These are phyloP conservation scores for Ophiostoma fasciatum DNA, from an alignment of 2,329 filamentous ascomycete genomes.

Conservation along the genomic window DNA sequence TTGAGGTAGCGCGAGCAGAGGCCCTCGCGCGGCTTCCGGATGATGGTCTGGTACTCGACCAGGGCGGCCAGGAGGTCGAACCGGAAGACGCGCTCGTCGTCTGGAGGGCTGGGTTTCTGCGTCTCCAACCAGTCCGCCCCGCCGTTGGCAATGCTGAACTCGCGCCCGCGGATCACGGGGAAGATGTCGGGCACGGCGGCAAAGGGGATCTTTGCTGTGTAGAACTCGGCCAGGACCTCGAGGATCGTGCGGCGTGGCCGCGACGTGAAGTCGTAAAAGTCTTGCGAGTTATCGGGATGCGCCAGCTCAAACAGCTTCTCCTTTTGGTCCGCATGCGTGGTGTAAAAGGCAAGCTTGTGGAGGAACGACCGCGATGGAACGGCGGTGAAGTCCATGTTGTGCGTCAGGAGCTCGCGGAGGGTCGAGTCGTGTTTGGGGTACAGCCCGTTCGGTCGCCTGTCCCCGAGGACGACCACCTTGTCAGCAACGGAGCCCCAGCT, in stretches of 20 bases:
- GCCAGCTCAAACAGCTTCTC: conserved; percentile 76
- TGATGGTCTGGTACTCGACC: conserved; percentile 80
- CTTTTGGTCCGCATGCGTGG: conserved; percentile 55
- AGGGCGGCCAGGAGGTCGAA: conserved; percentile 72
- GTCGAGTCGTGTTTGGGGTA: conserved; percentile 30
- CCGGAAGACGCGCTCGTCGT: background rate
- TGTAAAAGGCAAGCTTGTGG: conserved; percentile 60
- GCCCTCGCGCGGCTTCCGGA: conserved; percentile 69
- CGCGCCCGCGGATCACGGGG: conserved; percentile 69
- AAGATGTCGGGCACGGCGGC: conserved; percentile 57
- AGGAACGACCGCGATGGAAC: conserved; percentile 86
- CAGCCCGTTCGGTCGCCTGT: conserved; percentile 11
- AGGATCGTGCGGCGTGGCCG: conserved; percentile 80
- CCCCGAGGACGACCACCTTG: conserved; percentile 38
- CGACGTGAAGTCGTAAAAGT: conserved; percentile 92
- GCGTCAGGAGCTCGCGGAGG: conserved; percentile 59
- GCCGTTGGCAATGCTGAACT: conserved; percentile 84
- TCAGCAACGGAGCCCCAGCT: conserved; percentile 64
- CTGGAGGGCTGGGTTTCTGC: no score
- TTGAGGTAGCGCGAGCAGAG: conserved; percentile 82
- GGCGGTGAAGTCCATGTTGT: conserved; percentile 78
- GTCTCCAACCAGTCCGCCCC: conserved; percentile 17
- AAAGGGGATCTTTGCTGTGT: conserved; percentile 67
- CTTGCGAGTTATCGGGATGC: conserved; percentile 65
- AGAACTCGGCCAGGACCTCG: conserved; percentile 84